Evolutionary conservation across 2,329 filamentous ascomycete genomes (phyloP).

Genomic region (Xylariaceae sp.): DNA sequence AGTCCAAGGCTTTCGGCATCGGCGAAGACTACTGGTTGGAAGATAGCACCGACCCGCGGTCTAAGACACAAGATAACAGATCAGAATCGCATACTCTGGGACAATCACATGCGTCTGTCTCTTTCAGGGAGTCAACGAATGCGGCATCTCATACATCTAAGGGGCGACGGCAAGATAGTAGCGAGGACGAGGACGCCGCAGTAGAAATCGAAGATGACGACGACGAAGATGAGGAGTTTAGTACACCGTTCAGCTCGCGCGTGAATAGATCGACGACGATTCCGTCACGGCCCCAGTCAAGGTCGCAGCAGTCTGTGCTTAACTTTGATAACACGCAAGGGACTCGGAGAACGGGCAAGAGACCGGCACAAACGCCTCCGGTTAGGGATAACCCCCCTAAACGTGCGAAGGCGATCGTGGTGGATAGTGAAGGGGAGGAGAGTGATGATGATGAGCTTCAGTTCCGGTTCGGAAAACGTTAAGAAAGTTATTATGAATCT

Average conservation of each 20-base stretch:
- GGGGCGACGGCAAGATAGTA: constrained; percentile 22
- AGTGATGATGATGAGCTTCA: constrained; percentile 52
- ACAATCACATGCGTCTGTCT: neutral
- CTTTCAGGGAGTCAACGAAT: constrained; percentile 16
- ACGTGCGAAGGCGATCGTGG: constrained; percentile 28
- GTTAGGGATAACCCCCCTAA: constrained; percentile 35
- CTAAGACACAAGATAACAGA: constrained; percentile 29
- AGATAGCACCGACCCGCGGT: constrained; percentile 32
- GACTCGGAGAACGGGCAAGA: constrained; percentile 28
- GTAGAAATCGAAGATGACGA: constrained; percentile 24
- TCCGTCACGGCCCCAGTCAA: constrained; percentile 7
- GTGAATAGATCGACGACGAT: neutral
- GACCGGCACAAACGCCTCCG: constrained; percentile 31
- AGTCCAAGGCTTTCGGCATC: constrained; percentile 65
- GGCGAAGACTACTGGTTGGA: constrained; percentile 74
- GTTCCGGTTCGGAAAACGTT: constrained; percentile 52
- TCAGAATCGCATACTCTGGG: constrained; percentile 22
- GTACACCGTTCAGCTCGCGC: neutral
- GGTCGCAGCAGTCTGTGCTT: constrained; percentile 16
- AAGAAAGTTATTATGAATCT: neutral
- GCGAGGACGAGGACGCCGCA: constrained; percentile 21
- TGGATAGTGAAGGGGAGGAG: constrained; percentile 43
- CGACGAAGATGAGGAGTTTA: neutral
- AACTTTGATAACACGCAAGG: constrained; percentile 22
- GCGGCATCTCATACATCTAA: constrained; percentile 5